Percentiles rank a stretch among this genome's conserved stretches.
Conservation (phyloP, 176 grass and related monocot species). For the Cymbopogon citratus region DNA sequence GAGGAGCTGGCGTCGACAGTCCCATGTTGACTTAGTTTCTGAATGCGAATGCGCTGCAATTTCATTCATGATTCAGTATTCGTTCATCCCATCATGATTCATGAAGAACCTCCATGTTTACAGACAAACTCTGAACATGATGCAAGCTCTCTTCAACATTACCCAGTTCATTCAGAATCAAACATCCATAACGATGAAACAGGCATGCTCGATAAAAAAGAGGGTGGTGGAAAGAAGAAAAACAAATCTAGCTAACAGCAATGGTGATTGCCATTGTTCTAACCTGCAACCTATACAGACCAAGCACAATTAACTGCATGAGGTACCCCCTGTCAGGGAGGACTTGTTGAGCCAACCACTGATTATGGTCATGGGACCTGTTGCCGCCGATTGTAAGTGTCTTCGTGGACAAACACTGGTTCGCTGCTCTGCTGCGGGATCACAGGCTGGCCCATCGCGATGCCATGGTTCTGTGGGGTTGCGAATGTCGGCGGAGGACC, state of each 20-base stretch:
- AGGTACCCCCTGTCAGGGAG: background rate
- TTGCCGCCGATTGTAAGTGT: constrained; percentile 86
- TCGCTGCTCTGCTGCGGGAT: constrained; percentile 68
- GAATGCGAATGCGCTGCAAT: background rate
- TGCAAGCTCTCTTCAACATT: constrained; percentile 23
- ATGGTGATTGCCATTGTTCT: constrained; percentile 19
- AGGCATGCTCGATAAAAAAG: constrained; percentile 1
- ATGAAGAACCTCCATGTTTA: background rate
- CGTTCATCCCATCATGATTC: background rate
- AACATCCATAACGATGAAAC: constrained; percentile 24
- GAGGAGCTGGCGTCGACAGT: constrained; percentile 5
- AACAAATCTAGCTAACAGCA: constrained; percentile 29
- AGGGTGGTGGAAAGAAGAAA: background rate
- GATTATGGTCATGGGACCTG: constrained; percentile 52
- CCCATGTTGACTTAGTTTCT: background rate
- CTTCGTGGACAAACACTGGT: constrained; percentile 88
- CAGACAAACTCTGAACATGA: background rate
- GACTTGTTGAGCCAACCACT: background rate
- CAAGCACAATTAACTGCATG: background rate
- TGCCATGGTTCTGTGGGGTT: constrained; percentile 56
- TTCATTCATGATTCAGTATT: background rate
- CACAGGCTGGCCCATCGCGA: constrained; percentile 75
- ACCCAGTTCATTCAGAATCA: constrained; percentile 35
- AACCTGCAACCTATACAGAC: constrained; percentile 49
- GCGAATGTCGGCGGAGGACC: constrained; percentile 16